Evolutionary conservation across 148 eudicot genomes (phyloP), one percentile per base, ranked within the genome.

Genomic region (Fallopia convolvulus): DNA sequence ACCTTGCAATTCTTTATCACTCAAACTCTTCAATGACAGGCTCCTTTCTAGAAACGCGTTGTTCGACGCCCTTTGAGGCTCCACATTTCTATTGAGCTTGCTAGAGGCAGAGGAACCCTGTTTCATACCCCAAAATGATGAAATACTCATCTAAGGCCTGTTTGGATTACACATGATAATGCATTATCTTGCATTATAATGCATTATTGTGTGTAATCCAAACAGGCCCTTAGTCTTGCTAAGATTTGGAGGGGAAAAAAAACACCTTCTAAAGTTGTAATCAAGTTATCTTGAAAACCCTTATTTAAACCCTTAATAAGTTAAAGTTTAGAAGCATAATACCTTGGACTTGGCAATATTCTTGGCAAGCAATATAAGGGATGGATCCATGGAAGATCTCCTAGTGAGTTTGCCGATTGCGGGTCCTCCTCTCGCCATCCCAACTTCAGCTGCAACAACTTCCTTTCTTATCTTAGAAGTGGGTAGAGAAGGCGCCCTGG

Each of bases 351-450:
- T 89, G 32, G 90, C 52, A 70, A 79, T 48, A 46, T 61, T 84
- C 78, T 80, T 84, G 18, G 91, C 90, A 8, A 91, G 89, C 77
- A 83, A 80, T 32, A 82, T 79, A 11, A 83, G 76, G 0, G 90
- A 81, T 39, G 87, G 78, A 32, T 84, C 86, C 39, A 90, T 80
- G 41, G 98, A 91, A 14, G 98, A 81, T 78, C 82, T 78, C 44
- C 87, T 77, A 78, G 71, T 85, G 74, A 85, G 77, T 32, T 63
- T 82, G 15, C 72, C 20, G 49, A 47, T 41, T 36, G 74, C 76
- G 33, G 58, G 23, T 3, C 68, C 79, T 56, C 76, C 79, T 56
- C 74, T 76, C 26, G 18, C 66, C 2, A 42, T 58, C 21, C 76
- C 77, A 75, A 15, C 79, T 6, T 32, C 58, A n/a, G 72, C 82